A percentile compares a stretch with the other conserved stretches of the same genome.
Evolutionary conservation across 75 land plant species (phyloP).

Genomic region (Pinus albicaulis): DNA sequence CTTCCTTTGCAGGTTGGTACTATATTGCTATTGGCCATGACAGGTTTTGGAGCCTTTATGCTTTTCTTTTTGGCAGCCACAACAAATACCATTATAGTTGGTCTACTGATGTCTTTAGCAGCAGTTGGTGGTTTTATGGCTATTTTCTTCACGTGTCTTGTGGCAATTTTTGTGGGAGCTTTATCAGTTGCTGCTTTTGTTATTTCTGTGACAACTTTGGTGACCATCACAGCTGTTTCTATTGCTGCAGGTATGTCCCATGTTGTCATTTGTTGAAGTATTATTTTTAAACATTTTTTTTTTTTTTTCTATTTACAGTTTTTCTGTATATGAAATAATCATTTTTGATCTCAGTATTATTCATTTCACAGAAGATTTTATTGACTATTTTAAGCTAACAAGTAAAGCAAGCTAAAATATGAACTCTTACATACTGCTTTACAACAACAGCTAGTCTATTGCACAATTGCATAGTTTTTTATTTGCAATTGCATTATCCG

Average conservation of each 20-base stretch:
- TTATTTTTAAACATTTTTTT: not conserved
- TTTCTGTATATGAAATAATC: not conserved
- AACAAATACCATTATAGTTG: conserved; percentile 70
- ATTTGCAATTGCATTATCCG: not conserved
- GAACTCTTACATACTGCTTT: not conserved
- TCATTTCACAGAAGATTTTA: not conserved
- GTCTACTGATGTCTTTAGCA: conserved; percentile 72
- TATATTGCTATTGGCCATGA: conserved; percentile 46
- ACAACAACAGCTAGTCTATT: not conserved
- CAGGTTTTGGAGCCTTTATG: conserved; percentile 63
- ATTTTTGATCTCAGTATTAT: not conserved
- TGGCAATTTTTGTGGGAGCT: conserved; percentile 75
- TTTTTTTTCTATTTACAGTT: no score
- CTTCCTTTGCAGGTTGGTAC: conserved; percentile 55
- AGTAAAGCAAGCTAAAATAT: not conserved
- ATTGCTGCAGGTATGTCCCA: conserved; percentile 54
- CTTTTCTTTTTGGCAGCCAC: conserved; percentile 75
- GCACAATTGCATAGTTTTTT: not conserved
- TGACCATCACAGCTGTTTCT: conserved; percentile 61
- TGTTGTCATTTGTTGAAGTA: not conserved
- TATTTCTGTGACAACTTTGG: conserved; percentile 59
- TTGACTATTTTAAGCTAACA: not conserved
- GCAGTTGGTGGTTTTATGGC: conserved; percentile 88
- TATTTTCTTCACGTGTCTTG: conserved; percentile 65
- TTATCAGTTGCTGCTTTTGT: conserved; percentile 53